Base-by-base conservation (phyloP, 2,329 filamentous ascomycete species). In the Colletotrichum tropicale region DNA sequence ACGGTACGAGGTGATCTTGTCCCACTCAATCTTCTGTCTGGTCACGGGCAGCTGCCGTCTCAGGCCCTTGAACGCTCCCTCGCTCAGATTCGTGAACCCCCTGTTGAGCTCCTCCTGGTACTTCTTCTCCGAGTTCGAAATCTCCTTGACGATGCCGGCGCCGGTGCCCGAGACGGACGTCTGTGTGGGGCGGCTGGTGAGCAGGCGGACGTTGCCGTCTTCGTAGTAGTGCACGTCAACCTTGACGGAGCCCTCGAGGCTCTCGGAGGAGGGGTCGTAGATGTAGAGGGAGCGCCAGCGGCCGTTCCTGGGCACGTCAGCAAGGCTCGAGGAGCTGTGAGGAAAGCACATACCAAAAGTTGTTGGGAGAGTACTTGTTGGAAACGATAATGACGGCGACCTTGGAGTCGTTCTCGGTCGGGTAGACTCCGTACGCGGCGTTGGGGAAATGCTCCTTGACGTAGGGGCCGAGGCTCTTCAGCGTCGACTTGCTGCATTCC, bases 171-270 rank as follows among this genome's bases (percentile, higher is more conserved):
- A 85, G n/a, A 94, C 84, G 10, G 90, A 91, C 5, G 91, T 84
- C 1, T 89, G 89, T 15, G 96, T 84, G 13, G 94, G 88, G 87
- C 98, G 98, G 81, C 91, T 93, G n/a, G 97, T 98, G 78, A 96
- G 90, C 75, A 99, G 91, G 4, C 97, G 94, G 74, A 99, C 97
- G 83, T 99, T 99, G 77, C 97, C 97, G 83, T 99, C 98, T 87
- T 99, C 97, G 88, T 99, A 99, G 90, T 99, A 99, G 89, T 99
- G 97, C 67, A 99, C 96, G 80, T 98, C 96, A 70, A 98, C 95
- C 84, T 96, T 95, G 85, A 98, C 93, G 75, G 90, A 92, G 80
- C 97, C 97, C 48, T 93, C 92, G 58, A 98, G 87, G 64, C 88
- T 88, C 78, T 89, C 89, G 3, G 91, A 91, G n/a, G 92, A 87